Conservation (phyloP, 2,329 filamentous ascomycete species). For the Pseudogymnoascus sp. region DNA sequence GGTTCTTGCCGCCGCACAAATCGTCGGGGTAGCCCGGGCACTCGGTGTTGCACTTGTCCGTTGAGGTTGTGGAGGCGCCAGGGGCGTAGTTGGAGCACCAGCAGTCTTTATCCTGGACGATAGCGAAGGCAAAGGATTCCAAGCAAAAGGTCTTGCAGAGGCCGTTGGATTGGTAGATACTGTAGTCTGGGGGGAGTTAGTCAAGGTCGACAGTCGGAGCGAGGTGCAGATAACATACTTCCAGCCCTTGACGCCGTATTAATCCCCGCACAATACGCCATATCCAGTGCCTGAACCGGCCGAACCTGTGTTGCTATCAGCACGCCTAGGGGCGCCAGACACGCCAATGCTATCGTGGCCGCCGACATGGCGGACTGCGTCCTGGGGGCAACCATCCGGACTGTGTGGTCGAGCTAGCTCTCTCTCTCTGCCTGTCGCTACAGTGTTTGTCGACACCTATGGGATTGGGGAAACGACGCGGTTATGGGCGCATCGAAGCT, state of each 20-base stretch:
- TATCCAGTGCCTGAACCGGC: neutral
- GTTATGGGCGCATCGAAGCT: neutral
- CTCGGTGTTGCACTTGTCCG: conserved; percentile 42
- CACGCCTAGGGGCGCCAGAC: conserved; percentile 1
- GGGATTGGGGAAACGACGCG: neutral
- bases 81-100: conserved; percentile 71
- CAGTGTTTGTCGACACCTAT: neutral
- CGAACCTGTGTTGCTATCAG: neutral
- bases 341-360: neutral
- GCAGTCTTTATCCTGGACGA: conserved; percentile 58
- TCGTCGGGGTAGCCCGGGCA: conserved; percentile 67
- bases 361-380: conserved; percentile 2
- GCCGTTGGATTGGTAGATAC: conserved; percentile 61
- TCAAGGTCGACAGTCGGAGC: neutral
- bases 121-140: conserved; percentile 54
- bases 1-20: conserved; percentile 52
- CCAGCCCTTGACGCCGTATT: neutral
- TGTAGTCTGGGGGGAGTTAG: neutral
- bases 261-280: neutral
- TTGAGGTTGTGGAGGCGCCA: conserved; percentile 33
- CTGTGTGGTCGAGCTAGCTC: neutral
- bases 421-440: neutral
- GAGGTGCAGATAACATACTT: neutral
- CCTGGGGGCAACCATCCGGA: conserved; percentile 1
- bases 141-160: conserved; percentile 56